Conservation (phyloP, 345 rosid species). For the Salix viminalis region DNA sequence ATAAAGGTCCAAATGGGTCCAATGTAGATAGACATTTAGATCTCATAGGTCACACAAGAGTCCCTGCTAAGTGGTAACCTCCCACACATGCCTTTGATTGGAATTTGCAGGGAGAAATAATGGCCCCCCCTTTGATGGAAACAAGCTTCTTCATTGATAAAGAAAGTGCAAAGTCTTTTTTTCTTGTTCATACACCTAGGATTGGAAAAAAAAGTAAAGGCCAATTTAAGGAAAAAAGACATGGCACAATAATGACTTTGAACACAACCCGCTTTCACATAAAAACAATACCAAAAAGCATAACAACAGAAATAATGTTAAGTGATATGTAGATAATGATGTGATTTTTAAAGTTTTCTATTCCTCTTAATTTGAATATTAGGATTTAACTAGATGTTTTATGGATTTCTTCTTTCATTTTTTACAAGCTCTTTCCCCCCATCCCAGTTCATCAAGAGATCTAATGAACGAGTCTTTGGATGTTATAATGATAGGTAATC, state of each 20-base stretch:
- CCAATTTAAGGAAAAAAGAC: not conserved
- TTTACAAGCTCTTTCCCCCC: not conserved
- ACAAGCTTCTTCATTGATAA: not conserved
- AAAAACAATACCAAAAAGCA: not conserved
- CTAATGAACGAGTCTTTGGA: not conserved
- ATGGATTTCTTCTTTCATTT: not conserved
- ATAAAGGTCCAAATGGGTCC: constrained; percentile 32
- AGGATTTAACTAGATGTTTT: not conserved
- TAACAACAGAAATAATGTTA: too few species aligned
- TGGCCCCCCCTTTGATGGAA: not conserved
- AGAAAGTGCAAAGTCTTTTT: too few species aligned
- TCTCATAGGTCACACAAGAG: constrained; percentile 19
- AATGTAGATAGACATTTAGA: constrained; percentile 11
- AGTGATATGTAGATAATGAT: not conserved
- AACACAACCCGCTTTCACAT: not conserved
- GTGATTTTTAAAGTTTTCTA: too few species aligned
- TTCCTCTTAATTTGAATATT: not conserved
- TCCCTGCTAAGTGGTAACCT: not conserved
- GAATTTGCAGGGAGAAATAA: not conserved
- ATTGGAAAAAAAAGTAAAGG: too few species aligned
- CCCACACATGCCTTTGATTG: constrained; percentile 5
- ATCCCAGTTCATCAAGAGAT: not conserved
- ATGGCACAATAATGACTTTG: not conserved
- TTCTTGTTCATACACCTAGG: not conserved
- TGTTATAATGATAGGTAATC: not conserved